phyloP scores from a whole-genome alignment of 1,284 basidiomycete species.

The Bondarzewia mesenterica region DNA sequence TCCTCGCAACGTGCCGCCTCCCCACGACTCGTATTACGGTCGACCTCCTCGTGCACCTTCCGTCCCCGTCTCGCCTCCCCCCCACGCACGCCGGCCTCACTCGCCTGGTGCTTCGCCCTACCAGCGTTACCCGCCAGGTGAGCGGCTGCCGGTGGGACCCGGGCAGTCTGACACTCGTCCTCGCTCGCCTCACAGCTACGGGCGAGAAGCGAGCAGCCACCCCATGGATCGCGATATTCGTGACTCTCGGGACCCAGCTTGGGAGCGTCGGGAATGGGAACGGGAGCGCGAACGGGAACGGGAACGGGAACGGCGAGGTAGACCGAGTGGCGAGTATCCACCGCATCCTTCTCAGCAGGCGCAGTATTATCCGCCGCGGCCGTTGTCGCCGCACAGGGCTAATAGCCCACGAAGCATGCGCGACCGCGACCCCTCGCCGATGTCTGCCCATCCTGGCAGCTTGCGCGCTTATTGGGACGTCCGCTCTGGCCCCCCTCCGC shows the following conservation, averaged over 20 bases:
- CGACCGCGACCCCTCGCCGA: conserved; percentile 42
- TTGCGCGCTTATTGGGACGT: conserved; percentile 20
- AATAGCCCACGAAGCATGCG: conserved; percentile 23
- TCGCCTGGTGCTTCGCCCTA: conserved; percentile 38
- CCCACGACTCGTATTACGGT: conserved; percentile 43
- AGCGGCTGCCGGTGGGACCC: conserved; percentile 45
- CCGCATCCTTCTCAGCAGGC: conserved; percentile 24
- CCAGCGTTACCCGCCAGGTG: conserved; percentile 33
- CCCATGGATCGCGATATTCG: conserved; percentile 16
- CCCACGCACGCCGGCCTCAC: conserved; percentile 31
- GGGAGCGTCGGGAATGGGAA: conserved; percentile 52
- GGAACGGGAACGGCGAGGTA: conserved; percentile 30
- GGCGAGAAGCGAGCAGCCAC: conserved; percentile 29
- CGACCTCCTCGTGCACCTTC: conserved; percentile 43
- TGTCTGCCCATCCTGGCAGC: conserved; percentile 30
- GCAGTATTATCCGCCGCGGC: conserved; percentile 20
- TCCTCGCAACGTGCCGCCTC: conserved; percentile 15
- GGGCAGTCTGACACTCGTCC: conserved; percentile 35
- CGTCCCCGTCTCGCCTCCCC: conserved; percentile 44
- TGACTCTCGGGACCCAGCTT: conserved; percentile 36
- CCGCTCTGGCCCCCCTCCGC: conserved; percentile 15
- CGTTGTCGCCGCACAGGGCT: conserved; percentile 18
- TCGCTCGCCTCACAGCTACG: conserved; percentile 49
- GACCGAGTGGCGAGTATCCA: conserved; percentile 40
- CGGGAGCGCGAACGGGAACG: conserved; percentile 37